Percentiles rank a stretch among this genome's conserved stretches.
Evolutionary conservation across 2,329 filamentous ascomycete species (phyloP).

Genomic region (Ophiostoma sp.): DNA sequence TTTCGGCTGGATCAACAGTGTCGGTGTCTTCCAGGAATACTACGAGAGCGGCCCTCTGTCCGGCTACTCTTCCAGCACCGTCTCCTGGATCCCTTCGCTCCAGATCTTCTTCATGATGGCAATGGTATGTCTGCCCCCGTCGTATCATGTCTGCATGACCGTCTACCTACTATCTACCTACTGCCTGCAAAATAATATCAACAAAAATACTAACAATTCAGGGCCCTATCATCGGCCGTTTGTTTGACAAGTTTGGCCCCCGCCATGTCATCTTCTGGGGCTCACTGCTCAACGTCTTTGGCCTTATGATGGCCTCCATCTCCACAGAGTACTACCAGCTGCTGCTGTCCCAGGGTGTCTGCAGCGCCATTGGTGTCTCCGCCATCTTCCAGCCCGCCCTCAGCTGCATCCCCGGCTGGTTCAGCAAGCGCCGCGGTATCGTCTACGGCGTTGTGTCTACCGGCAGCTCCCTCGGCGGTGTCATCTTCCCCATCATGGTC

Average conservation of each 20-base stretch:
- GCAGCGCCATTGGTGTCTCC: conserved; percentile 27
- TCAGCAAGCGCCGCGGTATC: conserved; percentile 28
- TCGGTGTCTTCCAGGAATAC: conserved; percentile 55
- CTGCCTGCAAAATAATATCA: background rate
- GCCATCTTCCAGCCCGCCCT: conserved; percentile 29
- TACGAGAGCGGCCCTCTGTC: conserved; percentile 48
- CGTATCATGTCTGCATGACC: background rate
- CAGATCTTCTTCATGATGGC: conserved; percentile 43
- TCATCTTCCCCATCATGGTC: conserved; percentile 33
- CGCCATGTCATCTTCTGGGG: conserved; percentile 46
- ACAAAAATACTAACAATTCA: background rate
- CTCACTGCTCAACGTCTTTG: conserved; percentile 49
- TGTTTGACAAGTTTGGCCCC: conserved; percentile 54
- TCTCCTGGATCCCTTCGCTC: conserved; percentile 59
- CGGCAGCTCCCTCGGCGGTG: conserved; percentile 31
- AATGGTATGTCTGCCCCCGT: conserved; percentile 30
- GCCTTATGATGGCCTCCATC: conserved; percentile 54
- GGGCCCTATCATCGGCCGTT: conserved; percentile 53
- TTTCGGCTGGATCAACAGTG: conserved; percentile 40
- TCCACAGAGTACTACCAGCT: conserved; percentile 33
- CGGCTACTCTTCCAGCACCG: conserved; percentile 47
- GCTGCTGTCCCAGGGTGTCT: conserved; percentile 30
- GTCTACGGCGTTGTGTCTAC: conserved; percentile 30
- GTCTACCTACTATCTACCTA: too few species aligned
- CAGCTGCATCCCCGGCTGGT: conserved; percentile 29